Conservation (phyloP, 495 filamentous ascomycete species). For the Margaritispora aquatica region DNA sequence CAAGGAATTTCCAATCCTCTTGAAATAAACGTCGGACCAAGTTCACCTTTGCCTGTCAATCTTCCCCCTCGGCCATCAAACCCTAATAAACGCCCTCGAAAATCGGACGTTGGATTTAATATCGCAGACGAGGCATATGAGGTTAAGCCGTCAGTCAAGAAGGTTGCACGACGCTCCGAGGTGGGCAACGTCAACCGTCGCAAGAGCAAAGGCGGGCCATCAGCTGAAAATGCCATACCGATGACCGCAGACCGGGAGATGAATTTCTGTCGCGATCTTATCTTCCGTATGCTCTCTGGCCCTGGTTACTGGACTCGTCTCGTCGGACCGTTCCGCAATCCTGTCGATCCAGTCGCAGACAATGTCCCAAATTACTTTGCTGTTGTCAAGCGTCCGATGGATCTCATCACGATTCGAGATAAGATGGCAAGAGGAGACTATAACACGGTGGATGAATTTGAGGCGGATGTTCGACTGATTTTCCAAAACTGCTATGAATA, state of each 20-base stretch:
- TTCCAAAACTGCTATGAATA: conserved; percentile 89
- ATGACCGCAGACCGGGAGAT: conserved; percentile 39
- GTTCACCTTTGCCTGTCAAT: not conserved
- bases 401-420: conserved; percentile 66
- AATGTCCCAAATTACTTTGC: conserved; percentile 93
- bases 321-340: conserved; percentile 63
- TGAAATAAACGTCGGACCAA: conserved; percentile 1
- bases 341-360: conserved; percentile 87
- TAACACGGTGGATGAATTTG: conserved; percentile 75
- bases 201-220: not conserved
- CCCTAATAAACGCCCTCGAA: conserved; percentile 20
- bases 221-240: conserved; percentile 8
- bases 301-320: conserved; percentile 54
- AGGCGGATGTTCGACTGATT: conserved; percentile 74
- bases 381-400: conserved; percentile 95
- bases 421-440: conserved; percentile 80
- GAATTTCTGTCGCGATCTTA: conserved; percentile 43
- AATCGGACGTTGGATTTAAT: conserved; percentile 26
- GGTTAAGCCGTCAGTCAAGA: conserved; percentile 26
- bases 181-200: not conserved
- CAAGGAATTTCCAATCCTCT: conserved; percentile 6
- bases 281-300: conserved; percentile 47
- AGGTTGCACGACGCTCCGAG: conserved; percentile 28
- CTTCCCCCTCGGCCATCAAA: conserved; percentile 7
- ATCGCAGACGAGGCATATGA: conserved; percentile 25